These are phyloP conservation scores for Pulveroboletus ravenelii DNA, from an alignment of 768 basidiomycete genomes.

Conservation along the genomic window DNA sequence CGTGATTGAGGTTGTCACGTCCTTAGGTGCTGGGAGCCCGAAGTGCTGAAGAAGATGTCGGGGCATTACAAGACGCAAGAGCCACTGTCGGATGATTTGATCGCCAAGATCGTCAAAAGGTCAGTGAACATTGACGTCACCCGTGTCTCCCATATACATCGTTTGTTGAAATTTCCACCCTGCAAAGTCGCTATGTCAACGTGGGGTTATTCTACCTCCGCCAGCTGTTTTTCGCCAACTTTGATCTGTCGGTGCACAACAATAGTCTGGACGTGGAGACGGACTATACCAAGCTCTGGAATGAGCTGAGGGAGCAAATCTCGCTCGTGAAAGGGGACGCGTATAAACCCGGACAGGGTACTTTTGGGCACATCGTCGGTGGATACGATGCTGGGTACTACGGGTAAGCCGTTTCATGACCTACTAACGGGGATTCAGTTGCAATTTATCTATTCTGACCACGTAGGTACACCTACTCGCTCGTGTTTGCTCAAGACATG, in stretches of 20 bases:
- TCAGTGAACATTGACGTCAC: constrained; percentile 15
- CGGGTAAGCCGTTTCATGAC: constrained; percentile 30
- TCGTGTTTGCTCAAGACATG: constrained; percentile 59
- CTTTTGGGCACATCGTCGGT: constrained; percentile 74
- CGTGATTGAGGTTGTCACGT: background rate
- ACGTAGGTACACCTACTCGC: constrained; percentile 63
- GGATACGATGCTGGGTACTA: constrained; percentile 74
- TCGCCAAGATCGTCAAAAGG: constrained; percentile 79
- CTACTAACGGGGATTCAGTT: background rate
- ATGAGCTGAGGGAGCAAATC: constrained; percentile 60
- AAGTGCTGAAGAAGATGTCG: constrained; percentile 72
- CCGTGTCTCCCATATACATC: background rate
- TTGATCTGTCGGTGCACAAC: constrained; percentile 24
- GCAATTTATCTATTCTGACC: background rate
- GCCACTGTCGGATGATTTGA: constrained; percentile 61
- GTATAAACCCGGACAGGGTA: constrained; percentile 59
- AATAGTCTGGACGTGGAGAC: constrained; percentile 43
- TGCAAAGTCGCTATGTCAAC: constrained; percentile 68
- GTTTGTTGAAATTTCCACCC: background rate
- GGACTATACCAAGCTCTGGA: constrained; percentile 82
- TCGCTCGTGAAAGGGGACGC: constrained; percentile 63
- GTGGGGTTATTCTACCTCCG: constrained; percentile 66
- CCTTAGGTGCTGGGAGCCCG: constrained; percentile 73
- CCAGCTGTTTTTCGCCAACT: constrained; percentile 70
- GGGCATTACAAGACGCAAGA: constrained; percentile 73